phyloP scores from a whole-genome alignment of 2,329 filamentous ascomycete genomes.

The Colletotrichum sp. region DNA sequence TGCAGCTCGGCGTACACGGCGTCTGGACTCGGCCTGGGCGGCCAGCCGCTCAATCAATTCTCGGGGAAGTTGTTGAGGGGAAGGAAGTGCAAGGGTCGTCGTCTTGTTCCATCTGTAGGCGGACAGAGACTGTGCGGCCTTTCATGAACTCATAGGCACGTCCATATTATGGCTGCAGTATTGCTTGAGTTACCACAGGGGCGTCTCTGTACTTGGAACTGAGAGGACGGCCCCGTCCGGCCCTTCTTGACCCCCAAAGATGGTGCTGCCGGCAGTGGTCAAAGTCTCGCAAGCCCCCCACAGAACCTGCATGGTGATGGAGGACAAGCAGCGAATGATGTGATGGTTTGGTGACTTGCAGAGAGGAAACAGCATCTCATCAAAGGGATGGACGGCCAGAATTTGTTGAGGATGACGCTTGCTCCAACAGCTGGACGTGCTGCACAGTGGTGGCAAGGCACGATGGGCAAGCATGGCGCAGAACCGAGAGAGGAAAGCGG shows the following conservation, averaged over 20 bases:
- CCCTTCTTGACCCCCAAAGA: background rate
- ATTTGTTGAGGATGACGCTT: background rate
- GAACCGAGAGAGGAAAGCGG: background rate
- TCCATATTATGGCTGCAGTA: background rate
- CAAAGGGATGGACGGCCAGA: background rate
- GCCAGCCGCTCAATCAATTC: background rate
- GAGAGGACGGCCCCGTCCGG: background rate
- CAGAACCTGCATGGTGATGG: background rate
- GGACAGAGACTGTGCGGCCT: background rate
- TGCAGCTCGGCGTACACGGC: constrained; percentile 2
- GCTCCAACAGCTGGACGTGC: background rate
- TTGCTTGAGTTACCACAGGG: background rate
- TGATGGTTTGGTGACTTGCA: background rate
- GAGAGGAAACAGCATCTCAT: constrained; percentile 5
- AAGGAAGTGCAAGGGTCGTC: background rate
- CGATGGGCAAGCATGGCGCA: background rate
- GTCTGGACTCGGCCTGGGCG: background rate
- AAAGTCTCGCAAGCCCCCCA: background rate
- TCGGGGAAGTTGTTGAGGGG: background rate
- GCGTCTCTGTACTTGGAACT: background rate
- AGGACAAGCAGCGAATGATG: background rate
- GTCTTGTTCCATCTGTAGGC: background rate
- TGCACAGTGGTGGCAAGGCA: background rate
- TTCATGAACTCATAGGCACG: background rate
- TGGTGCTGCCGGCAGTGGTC: background rate